phyloP scores from a whole-genome alignment of 2,329 filamentous ascomycete species.

The Aspergillus intermedius region DNA sequence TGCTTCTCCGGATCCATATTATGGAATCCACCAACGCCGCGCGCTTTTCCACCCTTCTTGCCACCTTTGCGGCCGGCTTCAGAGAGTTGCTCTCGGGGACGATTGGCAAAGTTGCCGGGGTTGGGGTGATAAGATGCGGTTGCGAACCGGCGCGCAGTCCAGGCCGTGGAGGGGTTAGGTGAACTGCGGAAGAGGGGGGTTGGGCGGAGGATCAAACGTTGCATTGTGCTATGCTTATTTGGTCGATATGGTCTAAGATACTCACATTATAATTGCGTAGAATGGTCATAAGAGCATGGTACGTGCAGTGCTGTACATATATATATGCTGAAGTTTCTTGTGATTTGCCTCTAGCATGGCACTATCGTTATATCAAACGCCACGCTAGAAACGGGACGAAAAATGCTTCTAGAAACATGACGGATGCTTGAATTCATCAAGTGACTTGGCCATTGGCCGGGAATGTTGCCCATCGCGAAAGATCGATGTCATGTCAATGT shows the following conservation, averaged over 20 bases:
- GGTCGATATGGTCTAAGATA: too few relatives aligned
- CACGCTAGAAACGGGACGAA: background rate
- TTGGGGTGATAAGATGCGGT: constrained; percentile 21
- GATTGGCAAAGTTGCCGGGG: constrained; percentile 32
- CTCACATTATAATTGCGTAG: too few relatives aligned
- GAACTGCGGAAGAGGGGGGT: background rate
- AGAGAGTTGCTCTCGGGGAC: constrained; percentile 19
- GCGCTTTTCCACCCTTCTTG: constrained; percentile 21
- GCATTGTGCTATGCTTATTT: background rate
- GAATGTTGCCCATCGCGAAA: background rate
- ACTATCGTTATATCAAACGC: background rate
- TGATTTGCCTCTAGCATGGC: background rate
- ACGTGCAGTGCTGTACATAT: background rate
- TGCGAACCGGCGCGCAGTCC: constrained; percentile 8
- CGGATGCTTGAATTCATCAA: background rate
- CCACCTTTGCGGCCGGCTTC: constrained; percentile 21
- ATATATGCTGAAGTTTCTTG: background rate
- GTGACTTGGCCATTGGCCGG: background rate
- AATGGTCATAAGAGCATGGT: too few relatives aligned
- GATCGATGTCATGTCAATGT: background rate
- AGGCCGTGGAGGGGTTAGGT: background rate
- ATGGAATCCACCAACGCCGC: constrained; percentile 21
- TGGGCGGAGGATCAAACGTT: constrained; percentile 1
- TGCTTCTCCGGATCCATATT: constrained; percentile 24
- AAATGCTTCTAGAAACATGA: background rate